Percentiles rank a stretch among this genome's conserved stretches.
Evolutionary conservation across 2,329 filamentous ascomycete genomes (phyloP).

Genomic region (Beauveria medogensis): DNA sequence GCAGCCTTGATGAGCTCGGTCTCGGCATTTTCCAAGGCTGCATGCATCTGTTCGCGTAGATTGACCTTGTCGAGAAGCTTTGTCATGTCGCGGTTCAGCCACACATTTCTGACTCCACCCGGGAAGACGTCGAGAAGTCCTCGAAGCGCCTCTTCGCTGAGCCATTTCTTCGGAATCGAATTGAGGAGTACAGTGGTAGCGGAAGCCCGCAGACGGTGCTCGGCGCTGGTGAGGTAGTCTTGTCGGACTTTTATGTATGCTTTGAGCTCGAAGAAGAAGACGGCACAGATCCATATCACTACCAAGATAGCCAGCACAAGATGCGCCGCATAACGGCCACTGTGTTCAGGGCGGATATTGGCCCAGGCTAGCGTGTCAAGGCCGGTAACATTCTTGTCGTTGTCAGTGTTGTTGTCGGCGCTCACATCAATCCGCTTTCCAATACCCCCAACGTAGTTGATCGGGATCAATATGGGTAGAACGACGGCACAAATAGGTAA

Average conservation of each 20-base stretch:
- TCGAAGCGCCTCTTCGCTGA: conserved; percentile 70
- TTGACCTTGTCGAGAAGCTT: conserved; percentile 78
- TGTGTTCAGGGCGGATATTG: conserved; percentile 63
- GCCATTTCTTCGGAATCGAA: conserved; percentile 85
- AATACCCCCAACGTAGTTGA: conserved; percentile 69
- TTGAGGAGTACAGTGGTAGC: conserved; percentile 93
- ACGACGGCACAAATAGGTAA: conserved; percentile 71
- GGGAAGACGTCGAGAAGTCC: conserved; percentile 93
- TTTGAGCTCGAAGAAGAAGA: conserved; percentile 78
- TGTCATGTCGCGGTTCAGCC: conserved; percentile 88
- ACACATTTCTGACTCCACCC: conserved; percentile 88
- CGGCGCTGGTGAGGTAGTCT: conserved; percentile 86
- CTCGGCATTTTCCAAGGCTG: conserved; percentile 69
- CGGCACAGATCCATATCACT: conserved; percentile 74
- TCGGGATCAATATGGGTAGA: conserved; percentile 74
- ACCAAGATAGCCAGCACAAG: conserved; percentile 69
- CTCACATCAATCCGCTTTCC: conserved; percentile 44
- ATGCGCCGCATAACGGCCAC: conserved; percentile 74
- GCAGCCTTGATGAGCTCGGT: conserved; percentile 75
- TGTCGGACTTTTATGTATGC: conserved; percentile 91
- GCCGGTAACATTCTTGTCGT: conserved; percentile 38
- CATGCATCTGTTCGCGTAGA: conserved; percentile 61
- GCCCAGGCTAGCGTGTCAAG: conserved; percentile 81
- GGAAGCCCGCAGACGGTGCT: conserved; percentile 86
- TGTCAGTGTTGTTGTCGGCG: conserved; percentile 26